Evolutionary conservation across 202 grass and related monocot species (phyloP).

Genomic region (Schoenoplectus tabernaemontani): DNA sequence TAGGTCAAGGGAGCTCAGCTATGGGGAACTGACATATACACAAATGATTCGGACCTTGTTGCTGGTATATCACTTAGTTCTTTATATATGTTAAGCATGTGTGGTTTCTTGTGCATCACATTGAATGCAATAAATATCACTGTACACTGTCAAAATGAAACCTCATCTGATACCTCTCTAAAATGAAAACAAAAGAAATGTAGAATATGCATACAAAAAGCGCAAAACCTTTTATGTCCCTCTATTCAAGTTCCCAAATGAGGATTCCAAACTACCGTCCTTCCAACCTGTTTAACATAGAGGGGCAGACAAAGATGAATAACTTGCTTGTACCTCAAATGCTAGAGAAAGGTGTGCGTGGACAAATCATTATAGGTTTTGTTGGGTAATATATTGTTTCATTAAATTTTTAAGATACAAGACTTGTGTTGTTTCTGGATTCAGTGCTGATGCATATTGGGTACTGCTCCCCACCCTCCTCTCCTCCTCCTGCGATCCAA

Average conservation of each 20-base stretch:
- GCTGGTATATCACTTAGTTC: constrained; percentile 48
- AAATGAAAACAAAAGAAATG: not conserved
- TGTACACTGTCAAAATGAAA: not conserved
- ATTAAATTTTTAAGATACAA: not conserved
- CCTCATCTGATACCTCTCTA: not conserved
- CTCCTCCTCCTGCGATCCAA: constrained; percentile 73
- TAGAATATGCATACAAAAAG: not conserved
- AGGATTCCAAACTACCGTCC: constrained; percentile 1
- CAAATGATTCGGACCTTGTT: constrained; percentile 82
- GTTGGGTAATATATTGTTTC: not conserved
- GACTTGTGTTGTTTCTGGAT: not conserved
- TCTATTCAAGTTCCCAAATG: not conserved
- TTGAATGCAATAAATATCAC: not conserved
- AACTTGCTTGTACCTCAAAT: not conserved
- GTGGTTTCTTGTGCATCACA: not conserved
- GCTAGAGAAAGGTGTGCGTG: not conserved
- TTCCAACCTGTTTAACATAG: constrained; percentile 13
- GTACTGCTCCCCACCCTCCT: constrained; percentile 82
- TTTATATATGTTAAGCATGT: not conserved
- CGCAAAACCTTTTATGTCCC: not conserved
- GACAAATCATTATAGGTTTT: not conserved
- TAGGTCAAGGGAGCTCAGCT: constrained; percentile 21
- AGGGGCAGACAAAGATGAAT: not conserved
- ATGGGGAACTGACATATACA: constrained; percentile 20
- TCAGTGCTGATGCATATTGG: constrained; percentile 97